Evolutionary conservation across 257 asterid genomes (phyloP).

Genomic region (Thymus mandschuricus): DNA sequence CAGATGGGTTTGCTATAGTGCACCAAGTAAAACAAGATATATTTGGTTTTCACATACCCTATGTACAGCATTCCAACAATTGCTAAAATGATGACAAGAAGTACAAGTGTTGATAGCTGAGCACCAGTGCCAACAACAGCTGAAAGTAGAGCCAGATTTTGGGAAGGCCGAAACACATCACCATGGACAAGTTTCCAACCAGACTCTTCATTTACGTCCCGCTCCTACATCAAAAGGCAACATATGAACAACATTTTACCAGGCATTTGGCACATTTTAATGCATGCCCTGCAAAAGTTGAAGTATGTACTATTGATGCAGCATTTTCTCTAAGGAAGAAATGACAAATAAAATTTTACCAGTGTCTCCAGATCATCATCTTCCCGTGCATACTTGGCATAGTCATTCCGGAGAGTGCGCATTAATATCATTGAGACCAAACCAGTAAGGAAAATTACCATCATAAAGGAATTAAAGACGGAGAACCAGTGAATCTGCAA

Average conservation of each 20-base stretch:
- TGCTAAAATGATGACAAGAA: slow-evolving; percentile 72
- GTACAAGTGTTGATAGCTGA: slow-evolving; percentile 72
- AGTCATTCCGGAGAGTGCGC: slow-evolving; percentile 83
- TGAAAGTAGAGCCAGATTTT: slow-evolving; percentile 65
- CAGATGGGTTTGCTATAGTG: slow-evolving; percentile 3
- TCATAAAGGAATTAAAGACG: slow-evolving; percentile 79
- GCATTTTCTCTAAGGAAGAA: not conserved
- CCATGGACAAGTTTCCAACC: slow-evolving; percentile 98
- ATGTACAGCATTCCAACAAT: slow-evolving; percentile 83
- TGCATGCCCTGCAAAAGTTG: slow-evolving; percentile 1
- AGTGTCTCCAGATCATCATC: slow-evolving; percentile 73
- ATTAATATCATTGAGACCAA: slow-evolving; percentile 79
- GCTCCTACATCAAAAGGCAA: slow-evolving; percentile 54
- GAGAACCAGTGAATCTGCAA: slow-evolving; percentile 89
- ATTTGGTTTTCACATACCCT: slow-evolving; percentile 52
- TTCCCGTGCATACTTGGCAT: slow-evolving; percentile 77
- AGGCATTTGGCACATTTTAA: slow-evolving; percentile 5
- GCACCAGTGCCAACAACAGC: slow-evolving; percentile 96
- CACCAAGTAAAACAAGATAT: slow-evolving; percentile 22
- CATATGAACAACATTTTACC: slow-evolving; percentile 28
- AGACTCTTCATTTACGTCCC: slow-evolving; percentile 83
- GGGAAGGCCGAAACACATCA: slow-evolving; percentile 86
- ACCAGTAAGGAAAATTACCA: slow-evolving; percentile 85
- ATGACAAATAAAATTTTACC: slow-evolving; percentile 44
- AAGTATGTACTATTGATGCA: slow-evolving; percentile 9